phyloP scores from a whole-genome alignment of 306 rosid genomes.

The Rosa persica region DNA sequence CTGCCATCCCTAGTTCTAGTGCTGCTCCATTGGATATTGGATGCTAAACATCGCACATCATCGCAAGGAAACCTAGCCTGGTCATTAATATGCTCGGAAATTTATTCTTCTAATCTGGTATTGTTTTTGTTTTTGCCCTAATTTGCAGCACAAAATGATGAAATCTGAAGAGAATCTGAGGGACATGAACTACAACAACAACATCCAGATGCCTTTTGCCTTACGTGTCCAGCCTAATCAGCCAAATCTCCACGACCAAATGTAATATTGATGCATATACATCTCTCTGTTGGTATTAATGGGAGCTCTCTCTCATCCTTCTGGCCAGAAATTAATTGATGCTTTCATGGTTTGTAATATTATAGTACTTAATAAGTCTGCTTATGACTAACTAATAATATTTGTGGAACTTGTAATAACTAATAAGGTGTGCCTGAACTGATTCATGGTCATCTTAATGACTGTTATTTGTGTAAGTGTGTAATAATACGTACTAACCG shows the following conservation, averaged over 20 bases:
- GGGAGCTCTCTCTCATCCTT: background rate
- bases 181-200: conserved; percentile 43
- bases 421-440: background rate
- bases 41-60: too few species aligned
- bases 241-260: conserved; percentile 54
- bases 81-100: too few species aligned
- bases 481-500: too few species aligned
- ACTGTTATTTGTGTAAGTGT: too few species aligned
- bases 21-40: too few species aligned
- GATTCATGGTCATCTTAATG: too few species aligned
- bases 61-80: too few species aligned
- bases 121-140: background rate
- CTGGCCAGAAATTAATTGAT: background rate
- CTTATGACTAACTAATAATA: background rate
- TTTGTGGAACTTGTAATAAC: background rate
- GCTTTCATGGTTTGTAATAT: background rate
- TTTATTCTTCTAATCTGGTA: background rate
- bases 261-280: conserved; percentile 19
- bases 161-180: conserved; percentile 51
- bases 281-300: background rate
- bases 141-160: conserved; percentile 47
- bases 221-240: conserved; percentile 70
- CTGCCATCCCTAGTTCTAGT: too few species aligned
- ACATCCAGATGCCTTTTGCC: conserved; percentile 49
- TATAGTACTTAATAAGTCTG: background rate